Evolutionary conservation across 768 basidiomycete genomes (phyloP), one percentile per base, ranked within the genome.

Genomic region (Sistotremastrum niveocremeum): DNA sequence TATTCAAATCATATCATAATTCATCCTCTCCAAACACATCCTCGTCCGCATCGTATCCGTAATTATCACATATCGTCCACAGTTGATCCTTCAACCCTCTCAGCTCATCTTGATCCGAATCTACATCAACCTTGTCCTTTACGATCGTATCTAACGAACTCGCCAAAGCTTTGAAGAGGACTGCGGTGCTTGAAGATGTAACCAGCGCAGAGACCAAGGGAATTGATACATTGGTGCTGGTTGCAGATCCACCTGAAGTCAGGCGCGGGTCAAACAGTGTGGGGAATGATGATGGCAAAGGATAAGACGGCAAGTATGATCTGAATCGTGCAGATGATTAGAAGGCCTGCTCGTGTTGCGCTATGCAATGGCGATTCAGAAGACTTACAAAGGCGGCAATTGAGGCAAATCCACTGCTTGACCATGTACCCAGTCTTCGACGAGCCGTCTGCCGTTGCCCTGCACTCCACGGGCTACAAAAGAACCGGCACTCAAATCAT

Each of bases 201-300:
- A 66, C 62, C 32, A 80, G 53, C 8, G 75, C 68, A 36, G 78
- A 71, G 46, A 76, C 36, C 7, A 44, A 12, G 7, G 47, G 42
- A n/a, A 46, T 36, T 3, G 50, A 48, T 5, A 35, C 40, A 33
- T 64, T 48, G 31, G 57, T 40, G 12, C 55, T 48, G 5, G 56
- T 38, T 6, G 49, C 47, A 12, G 52, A 46, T 52, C 41, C 38
- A 29, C 41, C 33, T 49, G 46, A 3, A 56, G 56, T 31, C 46
- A 50, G 49, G 8, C 55, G 54, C 20, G 37, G 34, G 7, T 36
- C 31, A 54, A 73, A 69, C 41, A 74, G 66, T 4, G 57, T 52
- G 5, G 79, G 79, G 56, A 76, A 81, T 5, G 80, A 79, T 32
- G 69, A 69, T 5, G 78, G 73, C 11, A 80, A 57, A 6, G 80